Conservation (phyloP, 495 filamentous ascomycete genomes). For the Pseudomonodictys pantanalensis region DNA sequence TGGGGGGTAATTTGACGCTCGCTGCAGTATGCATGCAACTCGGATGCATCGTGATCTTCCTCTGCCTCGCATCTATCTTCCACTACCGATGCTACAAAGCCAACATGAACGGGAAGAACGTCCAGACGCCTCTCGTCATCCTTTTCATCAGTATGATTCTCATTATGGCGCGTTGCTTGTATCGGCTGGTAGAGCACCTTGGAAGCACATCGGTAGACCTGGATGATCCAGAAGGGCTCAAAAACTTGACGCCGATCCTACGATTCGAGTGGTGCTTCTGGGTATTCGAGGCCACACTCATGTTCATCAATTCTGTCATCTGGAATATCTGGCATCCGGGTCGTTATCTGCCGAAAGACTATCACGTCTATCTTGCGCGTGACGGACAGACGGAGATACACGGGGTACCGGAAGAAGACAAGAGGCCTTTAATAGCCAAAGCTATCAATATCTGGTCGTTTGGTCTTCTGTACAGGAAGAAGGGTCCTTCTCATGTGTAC, state of each 20-base stretch:
- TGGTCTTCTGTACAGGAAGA: no score
- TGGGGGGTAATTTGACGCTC: constrained; percentile 60
- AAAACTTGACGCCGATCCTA: constrained; percentile 52
- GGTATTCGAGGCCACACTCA: constrained; percentile 64
- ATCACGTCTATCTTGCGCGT: constrained; percentile 60
- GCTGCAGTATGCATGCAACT: constrained; percentile 63
- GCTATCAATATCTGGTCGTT: no score
- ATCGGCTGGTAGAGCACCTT: constrained; percentile 64
- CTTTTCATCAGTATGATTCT: constrained; percentile 62
- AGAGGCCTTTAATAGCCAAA: no score
- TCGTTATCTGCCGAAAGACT: constrained; percentile 57
- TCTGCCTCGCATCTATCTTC: constrained; percentile 55
- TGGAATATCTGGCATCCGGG: constrained; percentile 62
- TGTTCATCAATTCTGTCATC: constrained; percentile 54
- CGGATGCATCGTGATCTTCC: constrained; percentile 56
- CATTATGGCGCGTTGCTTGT: constrained; percentile 63
- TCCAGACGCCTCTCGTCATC: constrained; percentile 54
- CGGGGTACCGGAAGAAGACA: no score
- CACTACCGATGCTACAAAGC: constrained; percentile 55
- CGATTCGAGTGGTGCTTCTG: constrained; percentile 72
- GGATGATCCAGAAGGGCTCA: background rate
- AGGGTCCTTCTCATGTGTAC: no score
- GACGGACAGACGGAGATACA: constrained; percentile 65
- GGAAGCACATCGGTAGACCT: constrained; percentile 38
- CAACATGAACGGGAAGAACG: constrained; percentile 50